Conservation (phyloP, 176 grass and related monocot species). For the Oryza punctata region DNA sequence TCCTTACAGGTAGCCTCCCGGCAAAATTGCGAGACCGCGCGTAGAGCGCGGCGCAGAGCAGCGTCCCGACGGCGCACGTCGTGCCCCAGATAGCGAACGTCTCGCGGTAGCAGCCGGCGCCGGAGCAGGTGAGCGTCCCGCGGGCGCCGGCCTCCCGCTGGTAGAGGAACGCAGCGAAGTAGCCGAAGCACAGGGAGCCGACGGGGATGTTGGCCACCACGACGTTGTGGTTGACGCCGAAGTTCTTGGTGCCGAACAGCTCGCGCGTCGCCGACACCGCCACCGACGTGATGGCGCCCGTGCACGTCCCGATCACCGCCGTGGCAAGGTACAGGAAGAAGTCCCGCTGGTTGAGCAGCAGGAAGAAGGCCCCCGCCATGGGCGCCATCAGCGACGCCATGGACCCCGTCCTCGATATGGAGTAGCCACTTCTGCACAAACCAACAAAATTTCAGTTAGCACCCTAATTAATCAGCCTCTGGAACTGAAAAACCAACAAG, state of each 20-base stretch:
- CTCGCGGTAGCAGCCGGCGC: conserved; percentile 60
- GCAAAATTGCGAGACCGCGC: conserved; percentile 51
- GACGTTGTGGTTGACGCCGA: conserved; percentile 96
- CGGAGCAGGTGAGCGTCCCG: conserved; percentile 58
- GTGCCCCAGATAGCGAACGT: conserved; percentile 84
- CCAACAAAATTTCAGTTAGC: neutral
- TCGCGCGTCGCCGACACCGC: conserved; percentile 84
- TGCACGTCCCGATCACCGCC: conserved; percentile 78
- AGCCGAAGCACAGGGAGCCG: conserved; percentile 92
- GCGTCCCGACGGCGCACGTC: conserved; percentile 57
- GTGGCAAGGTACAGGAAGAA: conserved; percentile 70
- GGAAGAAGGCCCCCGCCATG: conserved; percentile 82
- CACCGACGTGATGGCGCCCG: conserved; percentile 88
- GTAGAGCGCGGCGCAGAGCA: conserved; percentile 76
- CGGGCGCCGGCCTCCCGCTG: conserved; percentile 51
- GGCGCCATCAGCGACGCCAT: conserved; percentile 94
- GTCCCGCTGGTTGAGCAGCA: conserved; percentile 61
- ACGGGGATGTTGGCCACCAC: conserved; percentile 87
- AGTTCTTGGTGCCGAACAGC: conserved; percentile 87
- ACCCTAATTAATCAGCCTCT: neutral
- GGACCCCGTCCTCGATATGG: conserved; percentile 68
- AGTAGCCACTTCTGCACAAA: conserved; percentile 54
- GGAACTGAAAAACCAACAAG: neutral
- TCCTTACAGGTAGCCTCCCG: conserved; percentile 47
- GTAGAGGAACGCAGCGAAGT: conserved; percentile 80